These are phyloP conservation scores for Pinus tabuliformis DNA, from an alignment of 75 land plant genomes.

Conservation along the genomic window DNA sequence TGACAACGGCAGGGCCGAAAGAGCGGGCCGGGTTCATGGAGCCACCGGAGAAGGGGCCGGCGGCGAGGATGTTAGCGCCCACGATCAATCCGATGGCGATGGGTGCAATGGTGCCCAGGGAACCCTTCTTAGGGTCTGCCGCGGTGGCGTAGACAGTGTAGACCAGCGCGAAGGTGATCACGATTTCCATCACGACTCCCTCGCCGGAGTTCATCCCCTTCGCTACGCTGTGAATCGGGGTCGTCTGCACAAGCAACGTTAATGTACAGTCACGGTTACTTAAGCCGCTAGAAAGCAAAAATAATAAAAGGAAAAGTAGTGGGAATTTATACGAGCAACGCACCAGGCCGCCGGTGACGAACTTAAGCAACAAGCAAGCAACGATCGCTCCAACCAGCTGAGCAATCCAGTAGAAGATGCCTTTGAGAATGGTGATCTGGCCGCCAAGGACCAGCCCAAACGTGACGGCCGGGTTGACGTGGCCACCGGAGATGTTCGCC, in stretches of 20 bases:
- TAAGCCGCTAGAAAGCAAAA: no score
- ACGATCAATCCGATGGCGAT: conserved; percentile 47
- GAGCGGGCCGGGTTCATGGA: conserved; percentile 48
- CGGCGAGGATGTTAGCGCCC: conserved; percentile 38
- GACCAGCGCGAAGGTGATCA: conserved; percentile 43
- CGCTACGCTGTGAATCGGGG: conserved; percentile 12
- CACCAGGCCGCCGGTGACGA: background rate
- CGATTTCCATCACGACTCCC: conserved; percentile 27
- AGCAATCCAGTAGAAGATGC: conserved; percentile 78
- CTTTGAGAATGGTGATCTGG: conserved; percentile 57
- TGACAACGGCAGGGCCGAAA: conserved; percentile 43
- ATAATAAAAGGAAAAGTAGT: no score
- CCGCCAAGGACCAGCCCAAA: conserved; percentile 76
- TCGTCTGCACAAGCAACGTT: background rate
- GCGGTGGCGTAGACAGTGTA: conserved; percentile 51
- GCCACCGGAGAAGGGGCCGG: no score
- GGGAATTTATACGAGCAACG: no score
- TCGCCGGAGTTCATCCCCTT: conserved; percentile 13
- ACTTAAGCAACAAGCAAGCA: background rate
- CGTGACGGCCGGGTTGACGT: conserved; percentile 95
- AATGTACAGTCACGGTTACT: no score
- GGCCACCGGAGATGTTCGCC: conserved; percentile 81
- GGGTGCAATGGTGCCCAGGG: conserved; percentile 40
- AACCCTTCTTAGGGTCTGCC: conserved; percentile 38
- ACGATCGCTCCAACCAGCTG: conserved; percentile 38